Evolutionary conservation across 805 yeast genomes (phyloP), one percentile per base, ranked within the genome.

Genomic region (Brettanomyces bruxellensis): DNA sequence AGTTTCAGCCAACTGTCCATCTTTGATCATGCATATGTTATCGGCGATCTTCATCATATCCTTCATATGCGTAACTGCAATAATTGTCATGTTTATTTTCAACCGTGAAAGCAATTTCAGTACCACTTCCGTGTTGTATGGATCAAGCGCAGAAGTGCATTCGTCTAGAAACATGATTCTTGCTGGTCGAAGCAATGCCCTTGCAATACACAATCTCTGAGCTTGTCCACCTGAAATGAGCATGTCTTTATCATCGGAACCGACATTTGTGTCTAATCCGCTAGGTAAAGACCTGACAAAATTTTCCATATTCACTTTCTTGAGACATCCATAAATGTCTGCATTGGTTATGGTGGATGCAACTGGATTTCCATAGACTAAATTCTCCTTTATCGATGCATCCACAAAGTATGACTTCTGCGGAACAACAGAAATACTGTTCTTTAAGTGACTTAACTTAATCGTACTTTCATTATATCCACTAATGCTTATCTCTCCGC

Each of bases 141-240:
- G 70, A 59, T 93, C 99, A 43, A 93, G 67, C 0, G 95, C 85
- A 0, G 97, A 81, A 0, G 98, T 89, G 54, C 90, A 83, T 60
- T 93, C 99, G 63, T 93, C 99, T 43, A 93, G 62, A 5, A 93
- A 70, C n/a, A 81, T 69, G 8, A 81, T 53, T 30, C 68, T 66
- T 0, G 97, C 93, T 22, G 72, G 68, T 35, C 90, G 65, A 4
- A 90, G 48, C 3, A 93, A 51, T 0, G 95, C 93, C 44, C 98
- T 71, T 0, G 91, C 95, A 44, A 93, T 78, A 0, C 93, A 81
- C 2, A 93, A 60, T 47, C 97, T 67, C 60, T 93, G 98, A 7
- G 83, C 71, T 61, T 93, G 98, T 2, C 99, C 99, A 25, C 95
- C 95, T 1, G 97, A 89, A 1, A 91, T 62, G 39, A 77, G 53